Evolutionary conservation across 495 filamentous ascomycete species (phyloP), one percentile per base, ranked within the genome.

Genomic region (Aspergillus steynii): DNA sequence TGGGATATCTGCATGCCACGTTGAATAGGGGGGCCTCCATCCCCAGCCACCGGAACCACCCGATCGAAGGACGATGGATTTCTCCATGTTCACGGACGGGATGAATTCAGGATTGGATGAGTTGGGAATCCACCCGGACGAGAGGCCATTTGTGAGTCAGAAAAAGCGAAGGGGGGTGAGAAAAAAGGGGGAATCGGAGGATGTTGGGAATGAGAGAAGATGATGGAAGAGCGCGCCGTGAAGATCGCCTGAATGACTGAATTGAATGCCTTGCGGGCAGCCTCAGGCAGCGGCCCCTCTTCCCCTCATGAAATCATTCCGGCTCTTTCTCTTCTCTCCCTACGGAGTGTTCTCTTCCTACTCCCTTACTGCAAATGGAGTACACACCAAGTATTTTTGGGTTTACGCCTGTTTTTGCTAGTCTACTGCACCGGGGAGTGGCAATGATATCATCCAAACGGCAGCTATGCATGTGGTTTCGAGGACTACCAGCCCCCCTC

Each of bases 1-100:
- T 51, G 66, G 51, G 63, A 65, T 65, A 45, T 56, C 61, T 62
- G 67, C 59, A 54, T 66, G 67, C 67, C 67, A 69, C 67, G 67
- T 69, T 61, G 63, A 61, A 61, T 48, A 48, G 47, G 56, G 50
- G 51, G 27, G 62, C 53, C 56, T 59, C 59, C 58, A 42, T 63
- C 55, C 32, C 61, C 56, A 64, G 61, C 61, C 53, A 65, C 61
- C 55, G 49, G 60, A 31, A 51, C 51, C 56, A 60, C 50, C 53
- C 49, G 62, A 57, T 55, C 28, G 53, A 48, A 48, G 46, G 51
- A 27, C 10, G 34, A 48, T 50, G 42, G 32, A 50, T 28, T 51
- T 60, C 28, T 25, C 31, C 34, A 42, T 47, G 29, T 34, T 42
- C 49, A 57, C 48, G 53, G 57, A 53, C 53, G 3, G 42, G 37